Percentiles rank a stretch among this genome's conserved stretches.
Conservation (phyloP, 257 asterid genomes). For the Forsythia viridissima region DNA sequence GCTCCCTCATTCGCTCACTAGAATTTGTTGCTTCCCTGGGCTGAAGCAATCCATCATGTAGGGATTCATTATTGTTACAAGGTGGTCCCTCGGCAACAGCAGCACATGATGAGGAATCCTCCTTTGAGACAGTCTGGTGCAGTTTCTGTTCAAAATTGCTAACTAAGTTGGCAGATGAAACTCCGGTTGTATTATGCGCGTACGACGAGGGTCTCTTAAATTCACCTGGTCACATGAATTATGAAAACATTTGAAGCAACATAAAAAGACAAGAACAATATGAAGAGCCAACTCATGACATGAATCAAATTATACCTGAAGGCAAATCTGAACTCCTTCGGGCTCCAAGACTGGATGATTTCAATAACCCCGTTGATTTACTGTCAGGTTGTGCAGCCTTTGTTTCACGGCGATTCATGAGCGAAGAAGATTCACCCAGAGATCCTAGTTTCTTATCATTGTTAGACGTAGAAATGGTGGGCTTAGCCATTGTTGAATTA, state of each 20-base stretch:
- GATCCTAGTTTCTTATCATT: conserved; percentile 48
- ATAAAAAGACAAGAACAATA: conserved; percentile 6
- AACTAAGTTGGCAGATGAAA: conserved; percentile 41
- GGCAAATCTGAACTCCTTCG: conserved; percentile 48
- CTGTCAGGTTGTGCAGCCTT: conserved; percentile 51
- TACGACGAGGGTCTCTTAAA: conserved; percentile 55
- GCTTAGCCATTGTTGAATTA: conserved; percentile 37
- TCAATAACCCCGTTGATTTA: conserved; percentile 47
- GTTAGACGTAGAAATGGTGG: conserved; percentile 45
- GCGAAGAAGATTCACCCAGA: conserved; percentile 46
- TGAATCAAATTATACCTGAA: conserved; percentile 42
- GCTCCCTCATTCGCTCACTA: conserved; percentile 56
- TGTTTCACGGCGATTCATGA: conserved; percentile 41
- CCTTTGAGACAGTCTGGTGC: conserved; percentile 43
- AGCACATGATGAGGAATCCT: conserved; percentile 40
- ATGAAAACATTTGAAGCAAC: conserved; percentile 17
- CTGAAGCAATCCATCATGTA: conserved; percentile 49
- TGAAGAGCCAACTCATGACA: conserved; percentile 21
- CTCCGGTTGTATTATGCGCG: conserved; percentile 30
- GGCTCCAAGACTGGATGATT: conserved; percentile 58
- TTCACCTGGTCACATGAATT: conserved; percentile 54
- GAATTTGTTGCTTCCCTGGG: conserved; percentile 43
- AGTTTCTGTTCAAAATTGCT: conserved; percentile 43
- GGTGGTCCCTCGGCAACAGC: conserved; percentile 41
- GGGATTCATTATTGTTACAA: conserved; percentile 44